phyloP scores from a whole-genome alignment of 2,329 filamentous ascomycete genomes.

The Lachnellula cervina region DNA sequence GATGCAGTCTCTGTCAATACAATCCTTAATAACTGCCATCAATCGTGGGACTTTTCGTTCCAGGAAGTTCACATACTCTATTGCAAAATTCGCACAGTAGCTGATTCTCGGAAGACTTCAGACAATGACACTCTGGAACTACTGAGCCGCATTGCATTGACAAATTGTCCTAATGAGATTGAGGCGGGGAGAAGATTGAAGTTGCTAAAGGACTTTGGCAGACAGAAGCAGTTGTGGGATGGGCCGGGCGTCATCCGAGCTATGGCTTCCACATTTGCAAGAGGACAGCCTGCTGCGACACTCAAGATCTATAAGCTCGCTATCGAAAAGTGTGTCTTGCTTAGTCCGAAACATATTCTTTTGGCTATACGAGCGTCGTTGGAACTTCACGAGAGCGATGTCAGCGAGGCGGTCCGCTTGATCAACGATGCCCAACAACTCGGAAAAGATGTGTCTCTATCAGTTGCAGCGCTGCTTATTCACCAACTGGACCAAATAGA shows the following conservation, averaged over 20 bases:
- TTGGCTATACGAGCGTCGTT: slow-evolving; percentile 27
- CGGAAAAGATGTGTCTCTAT: slow-evolving; percentile 15
- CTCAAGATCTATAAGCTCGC: slow-evolving; percentile 26
- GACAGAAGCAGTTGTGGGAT: slow-evolving; percentile 1
- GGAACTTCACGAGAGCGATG: slow-evolving; percentile 6
- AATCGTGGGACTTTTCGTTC: slow-evolving; percentile 22
- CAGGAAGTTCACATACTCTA: slow-evolving; percentile 21
- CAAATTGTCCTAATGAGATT: slow-evolving; percentile 1
- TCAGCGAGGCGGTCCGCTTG: slow-evolving; percentile 14
- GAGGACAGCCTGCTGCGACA: slow-evolving; percentile 14
- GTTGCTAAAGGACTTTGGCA: slow-evolving; percentile 5
- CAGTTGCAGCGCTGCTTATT: slow-evolving; percentile 22
- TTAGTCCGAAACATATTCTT: slow-evolving; percentile 15
- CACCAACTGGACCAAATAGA: slow-evolving; percentile 19
- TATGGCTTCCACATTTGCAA: slow-evolving; percentile 20
- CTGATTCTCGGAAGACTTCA: slow-evolving; percentile 1
- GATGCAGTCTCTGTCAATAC: slow-evolving; percentile 26
- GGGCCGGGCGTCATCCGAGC: slow-evolving; percentile 8
- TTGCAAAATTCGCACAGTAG: slow-evolving; percentile 7
- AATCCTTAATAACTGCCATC: slow-evolving; percentile 25
- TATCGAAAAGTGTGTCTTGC: slow-evolving; percentile 6
- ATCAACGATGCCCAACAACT: slow-evolving; percentile 20
- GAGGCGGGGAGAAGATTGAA: slow-evolving; percentile 3
- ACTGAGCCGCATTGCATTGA: slow-evolving; percentile 18
- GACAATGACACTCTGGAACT: slow-evolving; percentile 19